Percentiles rank a stretch among this genome's conserved stretches.
These are phyloP conservation scores for Globisporangium alternatum DNA, from an alignment of 352 stramenopile species.

Conservation along the genomic window DNA sequence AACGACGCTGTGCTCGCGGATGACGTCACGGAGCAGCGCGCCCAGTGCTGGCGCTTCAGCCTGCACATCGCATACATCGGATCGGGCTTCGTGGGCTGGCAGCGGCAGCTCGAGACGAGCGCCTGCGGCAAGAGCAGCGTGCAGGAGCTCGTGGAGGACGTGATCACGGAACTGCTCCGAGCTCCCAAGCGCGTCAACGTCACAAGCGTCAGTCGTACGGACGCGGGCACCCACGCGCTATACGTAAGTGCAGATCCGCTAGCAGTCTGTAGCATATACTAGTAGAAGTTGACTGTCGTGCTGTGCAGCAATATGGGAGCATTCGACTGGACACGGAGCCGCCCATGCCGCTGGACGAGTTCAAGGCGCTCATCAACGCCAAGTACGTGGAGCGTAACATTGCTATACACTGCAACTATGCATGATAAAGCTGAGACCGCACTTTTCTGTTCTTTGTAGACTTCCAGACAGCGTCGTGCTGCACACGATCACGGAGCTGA, in stretches of 20 bases:
- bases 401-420: neutral
- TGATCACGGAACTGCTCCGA: conserved; percentile 48
- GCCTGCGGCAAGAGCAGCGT: conserved; percentile 59
- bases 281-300: conserved; percentile 3
- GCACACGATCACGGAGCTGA: conserved; percentile 36
- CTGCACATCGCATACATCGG: conserved; percentile 80
- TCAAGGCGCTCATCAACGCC: conserved; percentile 55
- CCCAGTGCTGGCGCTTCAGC: conserved; percentile 46
- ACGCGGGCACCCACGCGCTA: conserved; percentile 81
- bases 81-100: conserved; percentile 75
- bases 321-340: conserved; percentile 54
- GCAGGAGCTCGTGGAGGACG: conserved; percentile 75
- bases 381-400: conserved; percentile 25
- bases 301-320: conserved; percentile 75
- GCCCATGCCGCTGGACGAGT: conserved; percentile 31
- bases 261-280: neutral
- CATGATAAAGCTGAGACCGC: neutral
- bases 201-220: conserved; percentile 79
- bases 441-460: conserved; percentile 18
- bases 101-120: conserved; percentile 58
- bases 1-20: neutral
- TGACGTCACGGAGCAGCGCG: neutral
- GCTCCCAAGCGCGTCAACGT: conserved; percentile 67
- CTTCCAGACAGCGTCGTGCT: conserved; percentile 49
- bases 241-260: conserved; percentile 41